phyloP scores from a whole-genome alignment of 2,329 filamentous ascomycete genomes.

The Xylogone sp. region DNA sequence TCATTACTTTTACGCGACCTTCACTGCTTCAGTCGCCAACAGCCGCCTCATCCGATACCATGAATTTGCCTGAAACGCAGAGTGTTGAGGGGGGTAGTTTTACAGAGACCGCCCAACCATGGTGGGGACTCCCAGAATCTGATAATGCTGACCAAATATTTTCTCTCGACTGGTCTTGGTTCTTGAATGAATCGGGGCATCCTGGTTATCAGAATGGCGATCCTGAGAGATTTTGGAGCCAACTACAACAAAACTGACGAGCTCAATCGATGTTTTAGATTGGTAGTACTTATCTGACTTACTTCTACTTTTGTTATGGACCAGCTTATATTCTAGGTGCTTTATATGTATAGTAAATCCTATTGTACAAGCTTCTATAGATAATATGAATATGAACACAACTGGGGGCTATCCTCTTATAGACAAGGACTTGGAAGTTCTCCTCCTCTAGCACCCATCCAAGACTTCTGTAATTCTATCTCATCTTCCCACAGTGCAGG shows the following conservation, averaged over 20 bases:
- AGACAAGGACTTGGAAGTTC: neutral
- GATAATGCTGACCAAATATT: neutral
- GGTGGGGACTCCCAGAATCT: neutral
- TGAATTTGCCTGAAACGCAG: neutral
- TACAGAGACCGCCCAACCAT: neutral
- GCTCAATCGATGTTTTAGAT: neutral
- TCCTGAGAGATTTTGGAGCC: neutral
- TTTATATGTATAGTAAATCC: too few relatives aligned
- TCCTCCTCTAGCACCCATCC: slow-evolving; percentile 10
- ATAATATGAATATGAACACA: too few relatives aligned
- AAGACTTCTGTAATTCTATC: slow-evolving; percentile 7
- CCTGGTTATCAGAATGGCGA: neutral
- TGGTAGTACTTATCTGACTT: too few relatives aligned
- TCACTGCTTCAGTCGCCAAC: neutral
- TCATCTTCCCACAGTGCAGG: slow-evolving; percentile 10
- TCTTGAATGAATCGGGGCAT: neutral
- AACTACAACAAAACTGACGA: neutral
- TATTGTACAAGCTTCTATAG: too few relatives aligned
- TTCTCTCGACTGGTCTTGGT: neutral
- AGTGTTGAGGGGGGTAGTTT: neutral
- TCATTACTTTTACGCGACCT: neutral
- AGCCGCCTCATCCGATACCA: neutral
- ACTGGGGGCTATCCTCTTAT: neutral
- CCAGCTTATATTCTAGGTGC: too few relatives aligned
- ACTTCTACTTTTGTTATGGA: too few relatives aligned